phyloP scores from a whole-genome alignment of 441 rosid species.

The Bruguiera hainesii region DNA sequence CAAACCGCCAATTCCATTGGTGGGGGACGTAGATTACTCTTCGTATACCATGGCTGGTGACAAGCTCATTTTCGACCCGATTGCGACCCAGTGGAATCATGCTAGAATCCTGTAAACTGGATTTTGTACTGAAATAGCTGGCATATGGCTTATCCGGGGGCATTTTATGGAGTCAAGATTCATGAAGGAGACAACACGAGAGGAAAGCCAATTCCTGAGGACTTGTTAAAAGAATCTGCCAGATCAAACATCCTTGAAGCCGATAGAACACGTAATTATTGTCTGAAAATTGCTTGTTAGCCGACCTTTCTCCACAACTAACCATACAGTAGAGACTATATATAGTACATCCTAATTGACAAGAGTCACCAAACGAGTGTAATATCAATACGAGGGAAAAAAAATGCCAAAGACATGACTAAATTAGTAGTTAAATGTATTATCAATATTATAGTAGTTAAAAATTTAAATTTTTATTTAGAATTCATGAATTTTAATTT shows the following conservation, averaged over 20 bases:
- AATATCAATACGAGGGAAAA: no score
- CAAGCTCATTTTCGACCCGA: constrained; percentile 16
- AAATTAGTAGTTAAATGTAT: no score
- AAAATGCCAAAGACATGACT: no score
- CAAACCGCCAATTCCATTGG: constrained; percentile 11
- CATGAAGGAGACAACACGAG: neutral
- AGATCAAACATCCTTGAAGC: neutral
- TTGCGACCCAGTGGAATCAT: constrained; percentile 14
- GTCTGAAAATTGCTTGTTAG: neutral
- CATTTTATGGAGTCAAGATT: constrained; percentile 9
- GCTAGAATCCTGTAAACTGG: constrained; percentile 12
- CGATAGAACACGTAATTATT: neutral
- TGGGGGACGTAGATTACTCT: constrained; percentile 11
- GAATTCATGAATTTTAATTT: no score
- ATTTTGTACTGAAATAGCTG: constrained; percentile 19
- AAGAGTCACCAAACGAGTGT: no score
- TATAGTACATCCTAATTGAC: no score
- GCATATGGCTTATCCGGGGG: constrained; percentile 9
- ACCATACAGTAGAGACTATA: no score
- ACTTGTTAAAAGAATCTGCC: neutral
- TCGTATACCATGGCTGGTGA: constrained; percentile 12
- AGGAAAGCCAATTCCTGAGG: neutral
- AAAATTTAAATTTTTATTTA: no score
- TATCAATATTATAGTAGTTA: no score
- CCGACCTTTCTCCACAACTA: neutral